A percentile compares a stretch with the other conserved stretches of the same genome.
Evolutionary conservation across 176 grass and related monocot genomes (phyloP).

Genomic region (Bothriochloa decipiens): DNA sequence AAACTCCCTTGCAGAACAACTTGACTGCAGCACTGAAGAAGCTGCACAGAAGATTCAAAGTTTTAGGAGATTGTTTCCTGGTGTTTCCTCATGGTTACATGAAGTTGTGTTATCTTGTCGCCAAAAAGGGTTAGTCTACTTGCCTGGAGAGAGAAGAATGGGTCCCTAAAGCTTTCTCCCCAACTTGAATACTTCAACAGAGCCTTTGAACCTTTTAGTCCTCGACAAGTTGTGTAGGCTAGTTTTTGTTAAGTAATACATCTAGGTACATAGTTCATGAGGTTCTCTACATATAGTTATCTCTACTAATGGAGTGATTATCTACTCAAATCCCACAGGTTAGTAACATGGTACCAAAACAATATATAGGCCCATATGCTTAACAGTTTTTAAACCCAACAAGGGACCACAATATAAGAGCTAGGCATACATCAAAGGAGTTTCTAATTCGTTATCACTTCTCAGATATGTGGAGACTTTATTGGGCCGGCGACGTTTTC

Average conservation of each 20-base stretch:
- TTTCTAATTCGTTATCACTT: constrained; percentile 32
- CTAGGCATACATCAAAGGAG: background rate
- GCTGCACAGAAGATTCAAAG: constrained; percentile 85
- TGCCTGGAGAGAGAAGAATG: constrained; percentile 1
- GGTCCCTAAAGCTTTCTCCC: constrained; percentile 5
- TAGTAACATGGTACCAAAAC: too few relatives aligned
- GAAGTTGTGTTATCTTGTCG: constrained; percentile 78
- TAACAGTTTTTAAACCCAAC: background rate
- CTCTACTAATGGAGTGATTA: too few relatives aligned
- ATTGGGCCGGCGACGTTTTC: constrained; percentile 90
- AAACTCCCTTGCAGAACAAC: constrained; percentile 83
- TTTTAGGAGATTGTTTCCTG: constrained; percentile 78
- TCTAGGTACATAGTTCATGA: too few relatives aligned
- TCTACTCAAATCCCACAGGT: too few relatives aligned
- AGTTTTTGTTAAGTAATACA: too few relatives aligned
- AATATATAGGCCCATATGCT: too few relatives aligned
- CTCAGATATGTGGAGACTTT: constrained; percentile 84
- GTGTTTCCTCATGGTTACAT: constrained; percentile 79
- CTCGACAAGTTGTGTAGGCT: background rate
- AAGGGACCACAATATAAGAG: background rate
- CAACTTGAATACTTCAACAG: background rate
- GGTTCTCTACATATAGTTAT: too few relatives aligned
- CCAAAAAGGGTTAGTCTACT: constrained; percentile 78
- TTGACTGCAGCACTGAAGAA: constrained; percentile 75
- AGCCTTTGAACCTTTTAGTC: background rate